Conservation (phyloP, 2,329 filamentous ascomycete genomes). For the Exophiala alcalophila region DNA sequence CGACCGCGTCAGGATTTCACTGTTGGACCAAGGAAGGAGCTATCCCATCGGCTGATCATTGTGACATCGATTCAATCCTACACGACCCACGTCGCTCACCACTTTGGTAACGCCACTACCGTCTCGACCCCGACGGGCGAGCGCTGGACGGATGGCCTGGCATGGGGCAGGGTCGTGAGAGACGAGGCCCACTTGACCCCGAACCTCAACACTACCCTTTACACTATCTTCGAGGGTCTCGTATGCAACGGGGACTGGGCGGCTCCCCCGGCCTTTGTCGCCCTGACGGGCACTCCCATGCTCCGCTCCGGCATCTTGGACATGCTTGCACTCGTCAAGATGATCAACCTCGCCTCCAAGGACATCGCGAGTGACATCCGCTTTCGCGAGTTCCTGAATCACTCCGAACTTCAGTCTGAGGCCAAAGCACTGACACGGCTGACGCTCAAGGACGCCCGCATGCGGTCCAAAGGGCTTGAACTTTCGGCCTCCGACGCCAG, state of each 20-base stretch:
- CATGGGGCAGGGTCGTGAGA: not conserved
- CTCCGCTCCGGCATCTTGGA: not conserved
- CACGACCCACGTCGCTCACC: not conserved
- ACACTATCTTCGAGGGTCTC: not conserved
- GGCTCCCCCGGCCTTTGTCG: not conserved
- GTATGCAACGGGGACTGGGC: not conserved
- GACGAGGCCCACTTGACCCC: slow-evolving; percentile 3
- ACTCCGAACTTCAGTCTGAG: not conserved
- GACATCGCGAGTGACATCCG: not conserved
- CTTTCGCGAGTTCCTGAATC: not conserved
- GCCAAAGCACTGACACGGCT: not conserved
- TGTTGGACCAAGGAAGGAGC: not conserved
- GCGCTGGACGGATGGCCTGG: not conserved
- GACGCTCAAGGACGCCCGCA: not conserved
- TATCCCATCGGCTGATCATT: not conserved
- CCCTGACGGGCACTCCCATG: not conserved
- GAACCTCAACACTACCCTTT: not conserved
- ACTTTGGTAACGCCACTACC: no score
- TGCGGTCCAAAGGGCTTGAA: not conserved
- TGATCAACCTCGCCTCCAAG: not conserved
- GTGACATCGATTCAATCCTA: not conserved
- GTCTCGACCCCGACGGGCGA: not conserved
- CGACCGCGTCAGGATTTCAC: not conserved
- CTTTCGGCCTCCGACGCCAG: not conserved
- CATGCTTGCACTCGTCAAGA: not conserved